These are phyloP conservation scores for Aspergillus hortae DNA, from an alignment of 2,329 filamentous ascomycete genomes.

Conservation along the genomic window DNA sequence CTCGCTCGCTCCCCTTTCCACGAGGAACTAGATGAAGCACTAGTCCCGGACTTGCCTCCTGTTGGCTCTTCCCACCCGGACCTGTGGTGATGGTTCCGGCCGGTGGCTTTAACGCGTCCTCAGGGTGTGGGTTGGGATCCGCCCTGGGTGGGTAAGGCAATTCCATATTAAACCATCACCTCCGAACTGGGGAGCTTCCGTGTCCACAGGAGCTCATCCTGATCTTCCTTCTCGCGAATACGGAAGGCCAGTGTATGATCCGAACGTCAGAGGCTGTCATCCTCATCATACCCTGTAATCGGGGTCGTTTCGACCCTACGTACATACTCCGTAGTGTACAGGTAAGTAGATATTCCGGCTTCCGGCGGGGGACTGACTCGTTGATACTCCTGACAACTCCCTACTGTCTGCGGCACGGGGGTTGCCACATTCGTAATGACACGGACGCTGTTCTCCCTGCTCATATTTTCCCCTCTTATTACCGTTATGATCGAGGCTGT, in stretches of 20 bases:
- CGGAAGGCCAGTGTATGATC: background rate
- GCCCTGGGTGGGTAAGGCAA: slow-evolving; percentile 15
- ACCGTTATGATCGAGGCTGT: slow-evolving; percentile 7
- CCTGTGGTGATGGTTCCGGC: slow-evolving; percentile 12
- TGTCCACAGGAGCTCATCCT: slow-evolving; percentile 14
- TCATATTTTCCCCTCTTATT: slow-evolving; percentile 2
- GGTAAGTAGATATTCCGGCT: no score
- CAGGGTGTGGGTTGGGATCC: slow-evolving; percentile 16
- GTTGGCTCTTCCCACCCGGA: slow-evolving; percentile 7
- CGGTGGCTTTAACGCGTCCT: slow-evolving; percentile 8
- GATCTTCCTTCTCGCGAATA: background rate
- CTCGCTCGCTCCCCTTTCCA: slow-evolving; percentile 1
- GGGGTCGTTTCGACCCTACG: no score
- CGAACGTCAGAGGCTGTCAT: no score
- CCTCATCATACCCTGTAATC: no score
- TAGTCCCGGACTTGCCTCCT: slow-evolving; percentile 4
- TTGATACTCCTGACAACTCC: background rate
- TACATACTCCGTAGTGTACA: no score
- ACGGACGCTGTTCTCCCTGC: no score
- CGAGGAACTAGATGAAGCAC: slow-evolving; percentile 1
- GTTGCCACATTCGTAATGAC: no score
- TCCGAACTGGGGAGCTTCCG: slow-evolving; percentile 11
- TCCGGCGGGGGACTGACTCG: no score
- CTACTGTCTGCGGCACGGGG: background rate
- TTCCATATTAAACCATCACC: slow-evolving; percentile 16